phyloP scores from a whole-genome alignment of 352 stramenopile species.

The Pythium diclinum region DNA sequence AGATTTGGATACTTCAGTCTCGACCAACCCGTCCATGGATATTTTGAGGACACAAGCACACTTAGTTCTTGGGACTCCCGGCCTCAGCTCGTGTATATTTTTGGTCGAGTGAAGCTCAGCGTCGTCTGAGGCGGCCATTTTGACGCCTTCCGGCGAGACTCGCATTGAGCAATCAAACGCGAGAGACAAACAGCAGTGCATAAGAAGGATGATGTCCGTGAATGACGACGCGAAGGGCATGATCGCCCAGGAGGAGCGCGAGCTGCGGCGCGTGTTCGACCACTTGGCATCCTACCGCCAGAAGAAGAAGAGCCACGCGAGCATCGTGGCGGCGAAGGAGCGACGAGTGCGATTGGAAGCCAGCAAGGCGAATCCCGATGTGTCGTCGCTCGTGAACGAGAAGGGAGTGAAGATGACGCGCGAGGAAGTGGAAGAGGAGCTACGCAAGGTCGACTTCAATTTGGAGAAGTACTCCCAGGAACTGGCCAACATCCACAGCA shows the following conservation, averaged over 20 bases:
- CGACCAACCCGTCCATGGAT: neutral
- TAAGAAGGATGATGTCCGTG: constrained; percentile 58
- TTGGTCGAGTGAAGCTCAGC: neutral
- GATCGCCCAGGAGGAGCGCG: constrained; percentile 93
- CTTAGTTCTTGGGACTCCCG: neutral
- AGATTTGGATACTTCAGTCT: neutral
- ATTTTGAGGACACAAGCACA: neutral
- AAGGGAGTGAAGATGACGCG: constrained; percentile 74
- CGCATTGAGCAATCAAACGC: neutral
- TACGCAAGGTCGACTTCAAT: constrained; percentile 54
- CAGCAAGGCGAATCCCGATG: constrained; percentile 64
- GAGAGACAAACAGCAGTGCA: neutral
- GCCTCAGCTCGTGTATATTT: neutral
- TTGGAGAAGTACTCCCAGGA: constrained; percentile 54
- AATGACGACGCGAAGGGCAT: constrained; percentile 82
- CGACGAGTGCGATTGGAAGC: constrained; percentile 57
- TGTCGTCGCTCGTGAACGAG: constrained; percentile 73
- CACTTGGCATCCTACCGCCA: constrained; percentile 89
- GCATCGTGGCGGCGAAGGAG: constrained; percentile 48
- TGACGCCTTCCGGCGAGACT: neutral
- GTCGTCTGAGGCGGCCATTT: neutral
- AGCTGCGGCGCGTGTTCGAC: constrained; percentile 94
- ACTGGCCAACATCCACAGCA: constrained; percentile 50
- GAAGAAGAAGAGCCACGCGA: constrained; percentile 71
- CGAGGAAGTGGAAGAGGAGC: constrained; percentile 76